phyloP scores from a whole-genome alignment of 257 asterid species.

The Striga asiatica region DNA sequence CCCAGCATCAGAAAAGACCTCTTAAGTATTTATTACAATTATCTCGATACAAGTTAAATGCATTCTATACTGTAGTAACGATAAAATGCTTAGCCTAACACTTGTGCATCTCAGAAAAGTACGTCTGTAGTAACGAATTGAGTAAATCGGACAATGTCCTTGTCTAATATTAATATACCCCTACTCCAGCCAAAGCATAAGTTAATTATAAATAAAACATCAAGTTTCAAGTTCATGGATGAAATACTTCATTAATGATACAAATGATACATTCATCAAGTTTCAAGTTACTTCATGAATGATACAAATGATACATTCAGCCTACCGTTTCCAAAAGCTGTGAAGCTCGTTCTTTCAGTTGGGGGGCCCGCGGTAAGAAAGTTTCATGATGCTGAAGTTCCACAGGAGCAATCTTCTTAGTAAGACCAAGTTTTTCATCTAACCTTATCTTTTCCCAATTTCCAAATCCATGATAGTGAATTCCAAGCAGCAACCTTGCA shows the following conservation, averaged over 20 bases:
- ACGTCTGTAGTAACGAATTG: not conserved
- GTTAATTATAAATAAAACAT: constrained; percentile 8
- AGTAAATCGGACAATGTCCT: not conserved
- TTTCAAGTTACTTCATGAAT: too few species aligned
- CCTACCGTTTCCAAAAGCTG: constrained; percentile 93
- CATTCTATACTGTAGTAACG: not conserved
- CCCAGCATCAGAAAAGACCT: not conserved
- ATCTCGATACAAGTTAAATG: too few species aligned
- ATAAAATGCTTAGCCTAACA: not conserved
- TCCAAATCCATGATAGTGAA: constrained; percentile 91
- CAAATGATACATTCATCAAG: constrained; percentile 1
- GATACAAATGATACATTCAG: constrained; percentile 1
- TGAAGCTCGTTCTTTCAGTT: constrained; percentile 91
- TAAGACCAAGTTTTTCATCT: constrained; percentile 82
- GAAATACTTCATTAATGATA: not conserved
- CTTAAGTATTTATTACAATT: not conserved
- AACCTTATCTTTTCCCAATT: constrained; percentile 92
- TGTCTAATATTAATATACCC: not conserved
- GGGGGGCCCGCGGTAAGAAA: constrained; percentile 96
- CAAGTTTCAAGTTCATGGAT: constrained; percentile 10
- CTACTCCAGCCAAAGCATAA: constrained; percentile 3
- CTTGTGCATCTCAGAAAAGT: not conserved
- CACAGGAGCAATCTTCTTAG: constrained; percentile 94
- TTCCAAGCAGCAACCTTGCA: constrained; percentile 91
- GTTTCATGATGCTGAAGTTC: constrained; percentile 99